A percentile compares a stretch with the other conserved stretches of the same genome.
Conservation (phyloP, 768 basidiomycete genomes). For the Gymnopilus junonius region DNA sequence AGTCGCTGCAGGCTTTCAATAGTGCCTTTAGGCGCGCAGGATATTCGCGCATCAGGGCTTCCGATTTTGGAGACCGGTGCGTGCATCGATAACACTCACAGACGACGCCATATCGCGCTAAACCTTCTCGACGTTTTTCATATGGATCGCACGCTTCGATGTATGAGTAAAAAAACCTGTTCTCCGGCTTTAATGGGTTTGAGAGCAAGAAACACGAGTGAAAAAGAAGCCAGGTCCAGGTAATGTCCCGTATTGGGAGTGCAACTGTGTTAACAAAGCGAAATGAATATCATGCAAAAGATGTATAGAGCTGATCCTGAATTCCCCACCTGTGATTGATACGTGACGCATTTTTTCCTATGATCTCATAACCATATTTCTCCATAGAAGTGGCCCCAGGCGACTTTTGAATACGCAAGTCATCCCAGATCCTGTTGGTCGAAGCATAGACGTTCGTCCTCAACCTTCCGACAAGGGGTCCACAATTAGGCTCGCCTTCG, state of each 20-base stretch:
- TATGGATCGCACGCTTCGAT: neutral
- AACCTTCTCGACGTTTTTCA: neutral
- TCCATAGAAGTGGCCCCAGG: too few species aligned
- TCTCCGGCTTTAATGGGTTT: constrained; percentile 1
- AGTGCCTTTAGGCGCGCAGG: neutral
- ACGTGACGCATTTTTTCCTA: neutral
- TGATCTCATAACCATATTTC: neutral
- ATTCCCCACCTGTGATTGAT: neutral
- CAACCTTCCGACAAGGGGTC: neutral
- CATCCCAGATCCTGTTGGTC: neutral
- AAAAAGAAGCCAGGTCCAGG: neutral
- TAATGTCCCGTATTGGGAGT: neutral
- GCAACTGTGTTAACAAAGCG: too few species aligned
- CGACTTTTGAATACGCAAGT: neutral
- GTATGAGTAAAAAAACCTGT: neutral
- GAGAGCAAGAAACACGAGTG: neutral
- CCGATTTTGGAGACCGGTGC: neutral
- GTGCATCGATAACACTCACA: neutral
- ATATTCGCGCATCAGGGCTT: neutral
- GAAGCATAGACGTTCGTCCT: neutral
- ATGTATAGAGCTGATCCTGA: too few species aligned
- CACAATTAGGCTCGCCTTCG: neutral
- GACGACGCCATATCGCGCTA: neutral
- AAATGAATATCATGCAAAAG: too few species aligned
- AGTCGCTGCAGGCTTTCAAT: neutral